A percentile compares a stretch with the other conserved stretches of the same genome.
Evolutionary conservation across 176 grass and related monocot genomes (phyloP).

Genomic region (Puccinellia tenuiflora): DNA sequence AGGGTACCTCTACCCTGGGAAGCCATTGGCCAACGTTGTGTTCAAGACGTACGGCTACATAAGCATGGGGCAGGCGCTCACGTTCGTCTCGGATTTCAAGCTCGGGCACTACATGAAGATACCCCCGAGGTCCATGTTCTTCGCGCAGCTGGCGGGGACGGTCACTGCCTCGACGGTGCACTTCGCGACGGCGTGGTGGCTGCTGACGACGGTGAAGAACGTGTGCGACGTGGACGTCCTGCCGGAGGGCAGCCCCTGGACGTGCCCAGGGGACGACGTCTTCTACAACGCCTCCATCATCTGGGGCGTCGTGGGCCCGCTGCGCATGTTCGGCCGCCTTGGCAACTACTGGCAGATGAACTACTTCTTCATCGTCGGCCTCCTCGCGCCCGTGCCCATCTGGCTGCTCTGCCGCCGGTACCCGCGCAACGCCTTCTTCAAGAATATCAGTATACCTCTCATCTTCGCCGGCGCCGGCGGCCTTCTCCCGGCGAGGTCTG

Average conservation of each 20-base stretch:
- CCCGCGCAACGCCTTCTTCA: conserved; percentile 20
- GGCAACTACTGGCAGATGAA: conserved; percentile 61
- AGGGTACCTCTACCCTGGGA: conserved; percentile 73
- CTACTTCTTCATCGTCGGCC: conserved; percentile 71
- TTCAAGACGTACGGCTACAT: conserved; percentile 94
- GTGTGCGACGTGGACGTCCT: conserved; percentile 49
- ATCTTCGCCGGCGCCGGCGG: conserved; percentile 38
- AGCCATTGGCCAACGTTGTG: conserved; percentile 72
- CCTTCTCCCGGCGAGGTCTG: conserved; percentile 56
- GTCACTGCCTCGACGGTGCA: conserved; percentile 54
- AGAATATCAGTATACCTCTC: conserved; percentile 25
- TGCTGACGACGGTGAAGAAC: conserved; percentile 36
- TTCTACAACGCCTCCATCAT: conserved; percentile 94
- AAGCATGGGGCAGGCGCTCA: conserved; percentile 75
- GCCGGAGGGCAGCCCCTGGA: conserved; percentile 72
- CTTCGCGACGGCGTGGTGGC: conserved; percentile 77
- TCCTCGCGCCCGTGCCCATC: conserved; percentile 44
- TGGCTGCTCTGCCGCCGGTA: conserved; percentile 37
- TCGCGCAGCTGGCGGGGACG: conserved; percentile 61
- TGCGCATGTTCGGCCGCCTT: conserved; percentile 74
- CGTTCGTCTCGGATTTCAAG: conserved; percentile 84
- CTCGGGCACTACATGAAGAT: conserved; percentile 97
- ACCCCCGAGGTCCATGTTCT: conserved; percentile 73
- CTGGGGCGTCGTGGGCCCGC: conserved; percentile 78
- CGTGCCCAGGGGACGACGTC: conserved; percentile 70